Evolutionary conservation across 2,329 filamentous ascomycete genomes (phyloP), one percentile per base, ranked within the genome.

Genomic region (Septoria petroselini): DNA sequence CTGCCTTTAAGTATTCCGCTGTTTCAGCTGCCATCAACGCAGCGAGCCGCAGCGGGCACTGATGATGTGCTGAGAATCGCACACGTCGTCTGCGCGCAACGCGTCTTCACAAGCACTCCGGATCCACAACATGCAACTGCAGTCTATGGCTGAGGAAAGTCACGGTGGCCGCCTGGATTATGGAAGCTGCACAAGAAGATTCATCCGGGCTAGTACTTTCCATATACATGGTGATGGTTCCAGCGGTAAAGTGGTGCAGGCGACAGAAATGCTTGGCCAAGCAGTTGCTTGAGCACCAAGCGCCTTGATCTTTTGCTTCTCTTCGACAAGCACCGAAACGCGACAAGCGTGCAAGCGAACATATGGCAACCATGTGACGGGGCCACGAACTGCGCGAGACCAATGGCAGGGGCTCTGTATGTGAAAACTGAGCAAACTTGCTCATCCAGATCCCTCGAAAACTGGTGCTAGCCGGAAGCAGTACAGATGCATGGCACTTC

Each of bases 341-440:
- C 15, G 39, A 31, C 25, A 40, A 9, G 19, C 37, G 15, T 17
- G 21, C 4, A 4, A 2, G 23, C 8, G 6, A 18, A n/a, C 37
- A 23, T 23, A 27, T 14, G 38, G 38, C 11, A 1, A 15, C 39
- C 39, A 41, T 41, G 39, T 41, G 39, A 25, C 23, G 4, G 25
- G 12, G 14, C 15, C 3, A n/a, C 14, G 30, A 31, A 7, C 23
- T 4, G 21, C 15, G 4, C 27, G 7, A 6, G 25, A 15, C 39
- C 39, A 41, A 41, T 41, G 14, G 3, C 27, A 34, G 31, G 31
- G 15, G 31, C 31, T 6, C 31, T 30, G 7, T 30, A 7, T n/a
- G 27, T 30, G 31, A 41, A 42, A n/a, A n/a, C 17, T 21, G 41
- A 31, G 48, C 48, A 51, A 51, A 51, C 41, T 51, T 51, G 48